These are phyloP conservation scores for Trichoderma oligosporum DNA, from an alignment of 2,329 filamentous ascomycete species.

Conservation along the genomic window DNA sequence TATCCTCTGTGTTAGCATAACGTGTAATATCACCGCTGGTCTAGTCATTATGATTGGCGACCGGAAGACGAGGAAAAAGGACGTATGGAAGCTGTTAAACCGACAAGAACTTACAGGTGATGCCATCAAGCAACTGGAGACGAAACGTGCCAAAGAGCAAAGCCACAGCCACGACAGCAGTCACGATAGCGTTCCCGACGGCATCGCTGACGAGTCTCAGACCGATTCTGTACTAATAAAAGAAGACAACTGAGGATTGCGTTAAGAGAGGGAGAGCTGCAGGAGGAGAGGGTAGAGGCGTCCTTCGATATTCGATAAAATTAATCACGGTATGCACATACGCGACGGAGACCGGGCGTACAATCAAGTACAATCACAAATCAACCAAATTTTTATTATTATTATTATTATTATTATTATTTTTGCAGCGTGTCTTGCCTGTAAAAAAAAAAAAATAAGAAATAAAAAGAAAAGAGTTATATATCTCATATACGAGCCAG, in stretches of 20 bases:
- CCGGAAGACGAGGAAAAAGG: conserved; percentile 75
- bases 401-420: background rate
- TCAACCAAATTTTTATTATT: background rate
- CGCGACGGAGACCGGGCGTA: background rate
- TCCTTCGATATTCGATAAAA: background rate
- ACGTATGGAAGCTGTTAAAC: conserved; percentile 72
- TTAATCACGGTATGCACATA: background rate
- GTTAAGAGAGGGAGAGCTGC: too few species aligned
- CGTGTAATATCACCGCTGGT: conserved; percentile 72
- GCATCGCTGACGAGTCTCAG: too few species aligned
- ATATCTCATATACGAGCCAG: background rate
- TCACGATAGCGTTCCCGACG: background rate
- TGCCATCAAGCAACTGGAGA: conserved; percentile 47
- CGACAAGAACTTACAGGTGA: conserved; percentile 69
- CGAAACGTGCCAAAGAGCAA: conserved; percentile 18
- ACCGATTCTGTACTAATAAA: background rate
- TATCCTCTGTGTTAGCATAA: conserved; percentile 75
- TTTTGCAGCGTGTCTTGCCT: background rate
- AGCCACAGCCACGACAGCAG: conserved; percentile 15
- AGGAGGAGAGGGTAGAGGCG: too few species aligned
- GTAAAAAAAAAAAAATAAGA: too few species aligned
- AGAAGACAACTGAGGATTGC: background rate
- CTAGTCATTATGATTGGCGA: conserved; percentile 75
- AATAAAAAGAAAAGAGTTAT: too few species aligned
- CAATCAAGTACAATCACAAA: too few species aligned